Evolutionary conservation across 331 rosid species (phyloP), one percentile per base, ranked within the genome.

Genomic region (Quercus phellos): DNA sequence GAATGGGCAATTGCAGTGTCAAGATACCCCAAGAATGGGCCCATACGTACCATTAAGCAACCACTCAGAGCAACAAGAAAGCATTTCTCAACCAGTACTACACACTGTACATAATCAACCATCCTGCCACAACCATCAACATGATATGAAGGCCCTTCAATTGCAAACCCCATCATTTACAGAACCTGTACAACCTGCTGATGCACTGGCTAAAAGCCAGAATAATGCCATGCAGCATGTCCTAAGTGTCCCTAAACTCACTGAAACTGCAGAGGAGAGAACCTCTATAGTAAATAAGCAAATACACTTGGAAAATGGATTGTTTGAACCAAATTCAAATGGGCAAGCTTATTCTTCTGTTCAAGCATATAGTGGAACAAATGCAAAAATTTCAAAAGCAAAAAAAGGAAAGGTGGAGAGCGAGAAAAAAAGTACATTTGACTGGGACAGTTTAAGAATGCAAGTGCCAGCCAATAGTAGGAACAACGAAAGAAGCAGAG

Each of bases 361-460:
- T 73, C 79, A 72, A 77, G 76, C 80, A 35, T 68, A 77, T 51
- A 76, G 55, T n/a, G 85, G 75, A 74, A 83, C 80, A 42, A 79
- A 78, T 63, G 27, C 70, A 27, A 85, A 87, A 72, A 79, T 68
- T 78, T 82, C 90, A 70, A 94, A 81, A 82, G 77, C 75, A 56
- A 85, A 81, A 77, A 90, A 84, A 83, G 64, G 61, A 50, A 93
- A 87, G 79, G 38, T 84, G 2, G 82, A 56, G 35, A 55, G 80
- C 6, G 74, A 83, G 76, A 91, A 88, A 73, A 87, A 82, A 70
- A 84, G 60, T 34, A 73, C 54, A 58, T 69, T 56, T 21, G 88
- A 93, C 78, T 95, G 99, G 99, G 97, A 95, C 84, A 78, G 53
- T 54, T 86, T 95, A 76, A 92, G 99, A 82, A 88, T 84, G 90